Evolutionary conservation across 176 grass and related monocot genomes (phyloP), one percentile per base, ranked within the genome.

Genomic region (Phoenix roebelenii): DNA sequence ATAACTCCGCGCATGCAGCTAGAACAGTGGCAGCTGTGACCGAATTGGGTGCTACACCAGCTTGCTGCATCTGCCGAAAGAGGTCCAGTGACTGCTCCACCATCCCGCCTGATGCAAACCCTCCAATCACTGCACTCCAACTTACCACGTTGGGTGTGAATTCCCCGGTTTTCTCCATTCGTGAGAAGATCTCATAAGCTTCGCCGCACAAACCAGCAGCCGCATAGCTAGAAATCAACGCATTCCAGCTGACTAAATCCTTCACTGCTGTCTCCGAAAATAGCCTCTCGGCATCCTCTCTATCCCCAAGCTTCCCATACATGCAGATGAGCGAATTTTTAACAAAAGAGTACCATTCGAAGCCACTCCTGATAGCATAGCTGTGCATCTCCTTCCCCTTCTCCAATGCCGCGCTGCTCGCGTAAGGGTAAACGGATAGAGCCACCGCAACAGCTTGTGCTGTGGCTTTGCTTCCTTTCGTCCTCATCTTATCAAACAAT

Each of bases 121-220:
- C 78, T 1, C 86, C 67, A 0, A 89, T 85, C 25, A 82, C 75
- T 52, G 86, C 82, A 4, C 75, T 85, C 86, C 82, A 89, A 66
- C 78, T 79, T 23, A 85, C 55, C 12, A 85, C 78, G 66, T 89
- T 82, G 39, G 86, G 82, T 1, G 60, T 14, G 17, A 23, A 44
- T 7, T 49, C 60, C 35, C 78, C 51, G 0, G 17, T 15, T 16
- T 50, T 63, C 25, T 73, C 67, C 82, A 85, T 89, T 58, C 1
- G 52, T 22, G 14, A 39, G 44, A 89, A 74, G 59, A 85, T 73
- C 12, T 55, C 51, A 3, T 79, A 51, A 0, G 75, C 78, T 50
- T 85, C 56, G 0, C 62, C 5, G 22, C 78, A 85, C 35, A 76
- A 23, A 15, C 87, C 75, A 56, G 67, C 60, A 0, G 68, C 68